phyloP scores from a whole-genome alignment of 2,329 filamentous ascomycete genomes.

The Pseudogymnoascus sp. region DNA sequence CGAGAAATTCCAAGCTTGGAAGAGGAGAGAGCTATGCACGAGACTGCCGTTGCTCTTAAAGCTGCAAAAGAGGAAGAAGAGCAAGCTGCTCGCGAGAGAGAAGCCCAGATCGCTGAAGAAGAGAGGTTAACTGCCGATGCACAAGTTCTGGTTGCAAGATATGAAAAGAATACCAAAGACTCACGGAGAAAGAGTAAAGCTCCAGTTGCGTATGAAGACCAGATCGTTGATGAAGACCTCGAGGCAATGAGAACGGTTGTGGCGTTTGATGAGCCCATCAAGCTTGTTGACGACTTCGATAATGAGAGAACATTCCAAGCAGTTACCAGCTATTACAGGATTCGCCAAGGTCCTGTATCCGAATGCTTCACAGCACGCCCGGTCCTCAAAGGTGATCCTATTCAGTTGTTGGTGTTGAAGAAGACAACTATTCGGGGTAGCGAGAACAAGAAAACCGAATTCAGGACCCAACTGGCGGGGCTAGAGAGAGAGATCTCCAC shows the following conservation, averaged over 20 bases:
- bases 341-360: constrained; percentile 57
- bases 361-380: constrained; percentile 66
- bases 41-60: constrained; percentile 57
- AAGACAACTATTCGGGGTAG: constrained; percentile 52
- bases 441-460: constrained; percentile 45
- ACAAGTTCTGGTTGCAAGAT: constrained; percentile 63
- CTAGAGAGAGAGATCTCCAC: constrained; percentile 70
- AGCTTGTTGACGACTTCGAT: constrained; percentile 53
- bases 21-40: constrained; percentile 77
- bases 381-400: constrained; percentile 47
- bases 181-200: constrained; percentile 51
- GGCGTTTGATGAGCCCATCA: constrained; percentile 60
- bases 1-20: constrained; percentile 76
- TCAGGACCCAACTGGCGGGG: constrained; percentile 67
- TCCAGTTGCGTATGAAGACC: constrained; percentile 27
- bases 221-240: constrained; percentile 29
- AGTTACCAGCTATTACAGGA: constrained; percentile 59
- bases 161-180: constrained; percentile 51
- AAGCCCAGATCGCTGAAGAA: constrained; percentile 55
- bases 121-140: constrained; percentile 42
- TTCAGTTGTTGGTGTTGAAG: constrained; percentile 59
- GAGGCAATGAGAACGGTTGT: constrained; percentile 33
- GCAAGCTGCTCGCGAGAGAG: constrained; percentile 38
- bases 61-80: constrained; percentile 41
- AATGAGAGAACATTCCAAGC: constrained; percentile 59